These are phyloP conservation scores for Chloranthus sessilifolius DNA, from an alignment of 164 flowering plant species.

Conservation along the genomic window DNA sequence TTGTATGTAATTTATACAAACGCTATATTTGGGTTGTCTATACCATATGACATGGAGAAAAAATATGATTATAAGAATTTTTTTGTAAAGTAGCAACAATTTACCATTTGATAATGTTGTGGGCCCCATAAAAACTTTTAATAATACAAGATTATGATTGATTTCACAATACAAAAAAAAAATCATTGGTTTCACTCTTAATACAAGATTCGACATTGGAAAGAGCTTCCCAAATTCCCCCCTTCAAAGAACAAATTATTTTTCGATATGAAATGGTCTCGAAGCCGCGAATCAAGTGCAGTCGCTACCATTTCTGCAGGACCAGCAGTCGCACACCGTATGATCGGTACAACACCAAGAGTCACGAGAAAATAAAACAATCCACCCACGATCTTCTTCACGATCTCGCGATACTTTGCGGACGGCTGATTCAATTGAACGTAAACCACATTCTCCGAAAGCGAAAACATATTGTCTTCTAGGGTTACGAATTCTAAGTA, in stretches of 20 bases:
- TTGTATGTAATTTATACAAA: too few relatives aligned
- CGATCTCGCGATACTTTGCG: conserved; percentile 71
- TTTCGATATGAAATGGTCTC: conserved; percentile 83
- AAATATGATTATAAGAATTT: too few relatives aligned
- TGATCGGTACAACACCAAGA: conserved; percentile 84
- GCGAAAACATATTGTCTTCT: conserved; percentile 78
- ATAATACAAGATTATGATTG: too few relatives aligned
- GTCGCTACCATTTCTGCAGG: conserved; percentile 98
- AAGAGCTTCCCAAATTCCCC: conserved; percentile 58
- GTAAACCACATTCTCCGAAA: conserved; percentile 55
- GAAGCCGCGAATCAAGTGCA: conserved; percentile 62
- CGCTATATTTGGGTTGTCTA: too few relatives aligned
- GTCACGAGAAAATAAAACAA: conserved; percentile 86
- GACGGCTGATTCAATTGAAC: conserved; percentile 87
- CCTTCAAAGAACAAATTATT: conserved; percentile 85
- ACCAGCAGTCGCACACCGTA: conserved; percentile 85
- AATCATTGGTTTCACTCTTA: too few relatives aligned
- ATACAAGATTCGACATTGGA: conserved; percentile 88
- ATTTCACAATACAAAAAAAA: too few relatives aligned
- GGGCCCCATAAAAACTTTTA: too few relatives aligned
- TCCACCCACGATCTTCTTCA: conserved; percentile 71
- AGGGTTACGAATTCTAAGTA: conserved; percentile 87
- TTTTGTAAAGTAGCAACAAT: too few relatives aligned
- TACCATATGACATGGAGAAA: too few relatives aligned
- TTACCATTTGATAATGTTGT: too few relatives aligned